phyloP scores from a whole-genome alignment of 371 early-diverging fungal genomes.

The Apophysomyces variabilis region DNA sequence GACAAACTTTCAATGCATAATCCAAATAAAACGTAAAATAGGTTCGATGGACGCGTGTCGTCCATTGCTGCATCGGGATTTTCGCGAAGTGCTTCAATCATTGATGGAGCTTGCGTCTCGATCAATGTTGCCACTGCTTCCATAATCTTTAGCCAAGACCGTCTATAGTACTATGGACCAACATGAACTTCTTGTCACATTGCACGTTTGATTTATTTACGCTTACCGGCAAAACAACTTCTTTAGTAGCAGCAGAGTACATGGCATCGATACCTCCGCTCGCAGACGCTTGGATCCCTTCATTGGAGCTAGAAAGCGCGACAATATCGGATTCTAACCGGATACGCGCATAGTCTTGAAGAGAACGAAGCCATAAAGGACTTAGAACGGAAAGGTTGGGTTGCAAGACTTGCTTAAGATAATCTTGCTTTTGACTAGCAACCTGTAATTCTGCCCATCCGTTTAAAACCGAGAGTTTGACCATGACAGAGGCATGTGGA shows the following conservation, averaged over 20 bases:
- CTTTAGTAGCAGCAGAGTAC: slow-evolving; percentile 56
- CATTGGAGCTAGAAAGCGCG: slow-evolving; percentile 46
- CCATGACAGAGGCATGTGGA: slow-evolving; percentile 79
- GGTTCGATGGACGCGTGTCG: slow-evolving; percentile 41
- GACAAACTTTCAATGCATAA: slow-evolving; percentile 70
- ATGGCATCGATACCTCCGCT: slow-evolving; percentile 52
- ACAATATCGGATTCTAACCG: slow-evolving; percentile 61
- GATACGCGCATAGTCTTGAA: slow-evolving; percentile 65
- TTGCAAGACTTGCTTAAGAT: slow-evolving; percentile 64
- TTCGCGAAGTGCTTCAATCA: slow-evolving; percentile 43
- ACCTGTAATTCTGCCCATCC: slow-evolving; percentile 86
- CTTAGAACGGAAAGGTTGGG: slow-evolving; percentile 65
- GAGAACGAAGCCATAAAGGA: slow-evolving; percentile 61
- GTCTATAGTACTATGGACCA: slow-evolving; percentile 45
- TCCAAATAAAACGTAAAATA: slow-evolving; percentile 66
- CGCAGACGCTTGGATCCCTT: slow-evolving; percentile 49
- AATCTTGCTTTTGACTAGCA: slow-evolving; percentile 61
- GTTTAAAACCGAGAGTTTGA: slow-evolving; percentile 76
- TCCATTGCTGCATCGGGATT: slow-evolving; percentile 40
- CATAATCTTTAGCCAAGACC: slow-evolving; percentile 62
- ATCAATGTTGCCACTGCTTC: slow-evolving; percentile 59
- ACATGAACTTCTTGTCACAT: not conserved
- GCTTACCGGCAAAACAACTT: slow-evolving; percentile 65
- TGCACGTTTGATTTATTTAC: slow-evolving; percentile 23
- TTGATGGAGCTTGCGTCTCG: slow-evolving; percentile 46